A percentile compares a stretch with the other conserved stretches of the same genome.
These are phyloP conservation scores for Angomonas deanei DNA, from an alignment of 208 protist species.

Conservation along the genomic window DNA sequence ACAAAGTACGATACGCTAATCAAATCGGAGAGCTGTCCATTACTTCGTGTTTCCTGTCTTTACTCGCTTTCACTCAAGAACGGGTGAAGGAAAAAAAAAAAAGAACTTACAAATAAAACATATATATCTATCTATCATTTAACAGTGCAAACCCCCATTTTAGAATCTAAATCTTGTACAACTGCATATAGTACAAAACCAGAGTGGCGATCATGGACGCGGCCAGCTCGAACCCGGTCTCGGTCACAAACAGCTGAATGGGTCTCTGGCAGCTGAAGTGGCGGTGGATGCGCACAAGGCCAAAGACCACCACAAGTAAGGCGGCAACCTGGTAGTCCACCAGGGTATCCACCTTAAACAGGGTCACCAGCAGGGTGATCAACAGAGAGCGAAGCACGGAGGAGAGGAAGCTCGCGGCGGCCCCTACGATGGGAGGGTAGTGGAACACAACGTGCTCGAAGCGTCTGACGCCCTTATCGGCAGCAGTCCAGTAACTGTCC, in stretches of 20 bases:
- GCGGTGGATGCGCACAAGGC: constrained; percentile 47
- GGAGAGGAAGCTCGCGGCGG: constrained; percentile 33
- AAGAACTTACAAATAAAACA: no score
- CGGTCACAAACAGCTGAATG: constrained; percentile 63
- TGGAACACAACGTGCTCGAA: constrained; percentile 69
- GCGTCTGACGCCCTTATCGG: constrained; percentile 83
- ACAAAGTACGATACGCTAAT: no score
- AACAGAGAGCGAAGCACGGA: constrained; percentile 38
- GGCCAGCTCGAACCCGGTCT: constrained; percentile 65
- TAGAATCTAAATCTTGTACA: constrained; percentile 49
- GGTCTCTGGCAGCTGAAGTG: constrained; percentile 75
- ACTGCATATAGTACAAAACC: constrained; percentile 53
- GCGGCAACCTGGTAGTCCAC: constrained; percentile 60
- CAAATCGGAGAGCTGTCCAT: no score
- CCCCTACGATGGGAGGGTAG: constrained; percentile 40
- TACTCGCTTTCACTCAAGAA: no score
- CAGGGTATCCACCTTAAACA: constrained; percentile 41
- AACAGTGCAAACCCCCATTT: no score
- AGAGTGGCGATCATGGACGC: constrained; percentile 56
- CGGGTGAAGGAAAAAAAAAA: no score
- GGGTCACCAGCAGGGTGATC: constrained; percentile 28
- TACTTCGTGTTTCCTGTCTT: no score
- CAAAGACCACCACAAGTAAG: constrained; percentile 37
- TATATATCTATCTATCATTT: no score
- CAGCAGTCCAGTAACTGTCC: constrained; percentile 71